A percentile compares a stretch with the other conserved stretches of the same genome.
Evolutionary conservation across 352 stramenopile species (phyloP).

Genomic region (Globisporangium alternatum): DNA sequence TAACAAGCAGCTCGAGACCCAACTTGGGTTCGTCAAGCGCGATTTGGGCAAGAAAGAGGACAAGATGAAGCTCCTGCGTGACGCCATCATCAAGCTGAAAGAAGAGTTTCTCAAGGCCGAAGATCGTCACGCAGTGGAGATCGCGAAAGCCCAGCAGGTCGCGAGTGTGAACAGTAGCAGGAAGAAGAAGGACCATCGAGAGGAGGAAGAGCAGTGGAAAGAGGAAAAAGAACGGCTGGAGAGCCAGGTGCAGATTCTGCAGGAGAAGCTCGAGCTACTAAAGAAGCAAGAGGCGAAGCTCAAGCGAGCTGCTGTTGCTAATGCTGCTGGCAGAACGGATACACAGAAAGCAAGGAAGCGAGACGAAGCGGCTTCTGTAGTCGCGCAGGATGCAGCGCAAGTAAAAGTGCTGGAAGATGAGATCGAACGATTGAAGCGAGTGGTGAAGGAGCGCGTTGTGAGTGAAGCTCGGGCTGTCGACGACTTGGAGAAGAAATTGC

Average conservation of each 20-base stretch:
- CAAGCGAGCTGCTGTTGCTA: slow-evolving; percentile 7
- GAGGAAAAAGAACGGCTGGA: slow-evolving; percentile 55
- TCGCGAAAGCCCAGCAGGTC: slow-evolving; percentile 53
- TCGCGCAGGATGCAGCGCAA: background rate
- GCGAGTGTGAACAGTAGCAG: slow-evolving; percentile 17
- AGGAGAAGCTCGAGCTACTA: slow-evolving; percentile 53
- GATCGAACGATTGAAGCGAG: slow-evolving; percentile 46
- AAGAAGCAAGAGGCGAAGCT: slow-evolving; percentile 29
- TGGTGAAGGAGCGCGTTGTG: slow-evolving; percentile 58
- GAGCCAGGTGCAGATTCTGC: slow-evolving; percentile 55
- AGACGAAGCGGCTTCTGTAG: slow-evolving; percentile 17
- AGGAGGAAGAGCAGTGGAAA: slow-evolving; percentile 38
- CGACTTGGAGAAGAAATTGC: slow-evolving; percentile 63
- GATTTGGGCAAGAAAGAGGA: slow-evolving; percentile 53
- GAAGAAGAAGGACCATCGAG: slow-evolving; percentile 20
- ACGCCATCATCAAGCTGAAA: slow-evolving; percentile 86
- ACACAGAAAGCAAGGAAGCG: slow-evolving; percentile 24
- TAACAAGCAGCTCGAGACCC: slow-evolving; percentile 45
- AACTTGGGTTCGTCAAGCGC: slow-evolving; percentile 35
- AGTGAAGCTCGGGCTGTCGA: slow-evolving; percentile 44
- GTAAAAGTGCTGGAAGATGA: slow-evolving; percentile 34
- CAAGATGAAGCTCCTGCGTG: slow-evolving; percentile 64
- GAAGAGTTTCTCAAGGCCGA: slow-evolving; percentile 88
- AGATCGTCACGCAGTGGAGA: slow-evolving; percentile 71
- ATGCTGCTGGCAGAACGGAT: slow-evolving; percentile 5